Conservation (phyloP, 345 rosid species). For the Trapa incisa region DNA sequence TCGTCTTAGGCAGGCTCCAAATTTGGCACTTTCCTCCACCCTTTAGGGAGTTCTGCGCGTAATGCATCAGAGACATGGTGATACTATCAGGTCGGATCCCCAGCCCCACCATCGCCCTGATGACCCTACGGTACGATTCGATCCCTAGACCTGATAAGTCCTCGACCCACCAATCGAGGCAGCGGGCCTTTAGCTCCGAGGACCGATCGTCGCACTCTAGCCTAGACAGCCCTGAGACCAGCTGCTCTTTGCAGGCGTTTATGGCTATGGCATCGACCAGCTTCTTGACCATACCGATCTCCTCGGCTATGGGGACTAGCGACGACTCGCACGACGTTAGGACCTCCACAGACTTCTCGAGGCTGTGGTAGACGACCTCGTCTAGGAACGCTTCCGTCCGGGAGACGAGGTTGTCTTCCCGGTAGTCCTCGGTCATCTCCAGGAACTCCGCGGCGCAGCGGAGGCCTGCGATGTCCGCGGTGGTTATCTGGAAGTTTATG, state of each 20-base stretch:
- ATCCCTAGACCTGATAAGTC: slow-evolving; percentile 53
- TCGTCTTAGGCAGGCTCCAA: slow-evolving; percentile 37
- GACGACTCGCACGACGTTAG: slow-evolving; percentile 41
- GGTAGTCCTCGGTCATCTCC: slow-evolving; percentile 76
- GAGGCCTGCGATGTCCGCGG: slow-evolving; percentile 46
- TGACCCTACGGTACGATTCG: slow-evolving; percentile 43
- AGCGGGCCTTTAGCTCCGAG: slow-evolving; percentile 41
- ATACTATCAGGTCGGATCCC: slow-evolving; percentile 54
- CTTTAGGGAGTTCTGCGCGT: slow-evolving; percentile 55
- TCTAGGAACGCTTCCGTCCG: slow-evolving; percentile 50
- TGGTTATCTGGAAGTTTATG: slow-evolving; percentile 76
- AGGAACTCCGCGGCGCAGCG: slow-evolving; percentile 64
- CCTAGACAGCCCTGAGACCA: slow-evolving; percentile 48
- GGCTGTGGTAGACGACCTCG: slow-evolving; percentile 43
- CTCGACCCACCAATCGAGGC: slow-evolving; percentile 73
- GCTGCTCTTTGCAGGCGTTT: slow-evolving; percentile 67
- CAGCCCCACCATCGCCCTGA: slow-evolving; percentile 41
- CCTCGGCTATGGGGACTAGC: slow-evolving; percentile 33
- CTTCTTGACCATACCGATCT: slow-evolving; percentile 33
- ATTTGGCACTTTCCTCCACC: slow-evolving; percentile 37
- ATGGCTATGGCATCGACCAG: slow-evolving; percentile 66
- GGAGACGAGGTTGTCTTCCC: slow-evolving; percentile 52
- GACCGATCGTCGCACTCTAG: slow-evolving; percentile 32
- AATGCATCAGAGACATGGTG: slow-evolving; percentile 55
- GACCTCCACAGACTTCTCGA: slow-evolving; percentile 55